A percentile compares a stretch with the other conserved stretches of the same genome.
Evolutionary conservation across 116 monocot species (phyloP).

Genomic region (Iris pallida): DNA sequence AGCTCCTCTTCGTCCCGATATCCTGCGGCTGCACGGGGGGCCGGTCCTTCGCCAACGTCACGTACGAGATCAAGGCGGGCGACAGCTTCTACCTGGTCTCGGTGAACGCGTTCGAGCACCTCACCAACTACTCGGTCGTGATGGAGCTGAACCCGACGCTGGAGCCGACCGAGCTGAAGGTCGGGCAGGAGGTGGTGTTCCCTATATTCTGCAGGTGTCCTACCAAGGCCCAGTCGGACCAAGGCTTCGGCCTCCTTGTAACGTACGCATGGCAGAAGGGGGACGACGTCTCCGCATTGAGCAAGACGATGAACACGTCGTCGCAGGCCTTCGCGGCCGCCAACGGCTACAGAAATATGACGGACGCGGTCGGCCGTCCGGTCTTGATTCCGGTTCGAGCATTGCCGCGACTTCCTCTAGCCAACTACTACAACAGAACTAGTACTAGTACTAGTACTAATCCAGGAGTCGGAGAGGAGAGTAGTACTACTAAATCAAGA

Average conservation of each 20-base stretch:
- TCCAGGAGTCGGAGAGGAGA: no score
- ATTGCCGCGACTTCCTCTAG: constrained; percentile 19
- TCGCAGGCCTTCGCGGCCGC: constrained; percentile 6
- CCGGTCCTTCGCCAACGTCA: constrained; percentile 28
- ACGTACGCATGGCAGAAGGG: constrained; percentile 40
- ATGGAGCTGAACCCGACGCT: constrained; percentile 27
- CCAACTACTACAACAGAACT: neutral
- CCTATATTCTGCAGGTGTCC: constrained; percentile 43
- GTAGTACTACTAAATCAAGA: neutral
- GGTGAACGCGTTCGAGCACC: constrained; percentile 25
- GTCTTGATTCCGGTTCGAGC: constrained; percentile 28
- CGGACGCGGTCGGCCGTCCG: constrained; percentile 15
- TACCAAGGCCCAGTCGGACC: constrained; percentile 11
- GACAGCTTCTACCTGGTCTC: constrained; percentile 40
- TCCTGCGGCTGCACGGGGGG: constrained; percentile 33
- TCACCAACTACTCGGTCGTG: constrained; percentile 22
- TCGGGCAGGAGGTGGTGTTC: constrained; percentile 21
- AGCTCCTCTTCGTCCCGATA: constrained; percentile 34
- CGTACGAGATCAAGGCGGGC: constrained; percentile 20
- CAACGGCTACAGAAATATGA: constrained; percentile 28
- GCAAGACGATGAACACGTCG: constrained; percentile 27
- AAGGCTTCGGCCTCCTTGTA: constrained; percentile 21
- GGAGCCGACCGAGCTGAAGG: constrained; percentile 15
- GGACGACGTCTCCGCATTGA: constrained; percentile 22
- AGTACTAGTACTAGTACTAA: neutral